Conservation (phyloP, 768 basidiomycete species). For the Russula dissimulans region DNA sequence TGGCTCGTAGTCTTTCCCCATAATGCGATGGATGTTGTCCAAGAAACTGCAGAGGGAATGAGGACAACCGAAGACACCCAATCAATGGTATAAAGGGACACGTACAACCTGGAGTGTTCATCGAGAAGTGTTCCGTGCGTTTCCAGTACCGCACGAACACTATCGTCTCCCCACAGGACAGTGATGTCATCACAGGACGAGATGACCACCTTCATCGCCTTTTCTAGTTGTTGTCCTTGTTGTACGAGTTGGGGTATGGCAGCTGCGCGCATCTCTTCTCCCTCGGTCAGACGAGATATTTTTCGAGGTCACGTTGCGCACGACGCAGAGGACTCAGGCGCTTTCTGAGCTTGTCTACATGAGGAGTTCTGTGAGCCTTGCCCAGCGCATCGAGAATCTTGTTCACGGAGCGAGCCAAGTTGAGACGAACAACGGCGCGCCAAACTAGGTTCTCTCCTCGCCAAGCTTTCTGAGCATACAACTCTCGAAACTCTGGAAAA, state of each 20-base stretch:
- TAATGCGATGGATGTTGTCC: background rate
- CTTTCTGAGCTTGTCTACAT: background rate
- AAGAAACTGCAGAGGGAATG: background rate
- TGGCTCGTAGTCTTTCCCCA: constrained; percentile 30
- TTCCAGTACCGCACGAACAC: constrained; percentile 49
- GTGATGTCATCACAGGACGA: constrained; percentile 58
- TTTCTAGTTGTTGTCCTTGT: constrained; percentile 29
- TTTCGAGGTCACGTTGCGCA: constrained; percentile 20
- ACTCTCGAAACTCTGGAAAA: background rate
- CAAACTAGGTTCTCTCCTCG: constrained; percentile 60
- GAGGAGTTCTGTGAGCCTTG: constrained; percentile 16
- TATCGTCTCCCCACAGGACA: constrained; percentile 54
- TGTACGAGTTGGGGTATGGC: constrained; percentile 17
- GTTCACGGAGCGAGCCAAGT: constrained; percentile 34
- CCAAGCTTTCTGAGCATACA: constrained; percentile 30
- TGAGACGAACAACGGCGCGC: constrained; percentile 65
- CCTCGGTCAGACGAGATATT: background rate
- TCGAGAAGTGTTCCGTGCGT: constrained; percentile 40
- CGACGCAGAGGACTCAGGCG: constrained; percentile 25
- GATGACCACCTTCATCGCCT: constrained; percentile 46
- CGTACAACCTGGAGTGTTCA: constrained; percentile 65
- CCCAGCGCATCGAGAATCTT: constrained; percentile 31
- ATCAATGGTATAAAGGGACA: constrained; percentile 19
- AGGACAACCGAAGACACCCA: background rate
- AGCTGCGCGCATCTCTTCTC: constrained; percentile 16